phyloP scores from a whole-genome alignment of 139 green algal species.

The Chlorokybus atmophyticus region DNA sequence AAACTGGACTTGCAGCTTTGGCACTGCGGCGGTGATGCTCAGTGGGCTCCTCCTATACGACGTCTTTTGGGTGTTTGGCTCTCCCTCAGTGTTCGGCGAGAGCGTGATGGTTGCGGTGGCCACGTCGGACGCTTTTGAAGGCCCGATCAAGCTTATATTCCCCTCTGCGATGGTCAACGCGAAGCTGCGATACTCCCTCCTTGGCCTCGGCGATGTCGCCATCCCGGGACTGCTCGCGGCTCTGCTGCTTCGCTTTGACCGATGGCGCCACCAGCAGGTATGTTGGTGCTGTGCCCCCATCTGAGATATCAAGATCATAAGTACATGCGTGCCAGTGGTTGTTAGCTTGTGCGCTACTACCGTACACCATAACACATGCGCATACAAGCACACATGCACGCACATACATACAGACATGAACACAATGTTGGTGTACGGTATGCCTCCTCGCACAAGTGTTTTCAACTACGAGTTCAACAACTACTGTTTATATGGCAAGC shows the following conservation, averaged over 20 bases:
- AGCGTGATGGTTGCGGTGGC: conserved; percentile 81
- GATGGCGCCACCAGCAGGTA: neutral
- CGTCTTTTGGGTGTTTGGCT: conserved; percentile 80
- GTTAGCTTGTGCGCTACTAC: too few relatives aligned
- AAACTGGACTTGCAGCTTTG: too few relatives aligned
- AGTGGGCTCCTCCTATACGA: conserved; percentile 79
- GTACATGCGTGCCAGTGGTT: too few relatives aligned
- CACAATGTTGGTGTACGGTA: too few relatives aligned
- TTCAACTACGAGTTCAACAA: too few relatives aligned
- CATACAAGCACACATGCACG: too few relatives aligned
- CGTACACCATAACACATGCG: too few relatives aligned
- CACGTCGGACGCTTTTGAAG: conserved; percentile 44
- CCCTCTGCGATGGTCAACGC: conserved; percentile 33
- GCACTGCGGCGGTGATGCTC: conserved; percentile 30
- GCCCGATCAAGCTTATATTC: conserved; percentile 71
- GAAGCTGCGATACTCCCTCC: conserved; percentile 29
- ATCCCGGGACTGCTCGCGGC: conserved; percentile 69
- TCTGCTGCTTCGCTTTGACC: conserved; percentile 46
- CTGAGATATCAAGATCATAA: too few relatives aligned
- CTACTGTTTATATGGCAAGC: too few relatives aligned
- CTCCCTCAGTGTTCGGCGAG: conserved; percentile 38
- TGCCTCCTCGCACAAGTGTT: too few relatives aligned
- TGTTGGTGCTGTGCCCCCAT: too few relatives aligned
- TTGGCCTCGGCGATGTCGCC: conserved; percentile 71
- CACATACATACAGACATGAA: too few relatives aligned